A percentile compares a stretch with the other conserved stretches of the same genome.
Evolutionary conservation across 306 rosid species (phyloP).

Genomic region (Sechiopsis laciniata): DNA sequence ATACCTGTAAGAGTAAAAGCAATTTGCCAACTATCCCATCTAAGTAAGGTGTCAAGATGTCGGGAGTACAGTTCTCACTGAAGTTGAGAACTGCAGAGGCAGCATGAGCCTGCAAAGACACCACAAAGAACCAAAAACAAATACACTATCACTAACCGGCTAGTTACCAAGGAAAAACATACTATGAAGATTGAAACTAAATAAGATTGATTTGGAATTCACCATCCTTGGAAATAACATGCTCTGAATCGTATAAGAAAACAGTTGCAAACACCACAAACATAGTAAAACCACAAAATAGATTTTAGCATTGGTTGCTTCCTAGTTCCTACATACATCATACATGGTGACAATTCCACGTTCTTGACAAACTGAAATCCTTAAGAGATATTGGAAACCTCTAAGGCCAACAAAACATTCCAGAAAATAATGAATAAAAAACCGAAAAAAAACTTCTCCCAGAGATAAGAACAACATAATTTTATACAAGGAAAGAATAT

Average conservation of each 20-base stretch:
- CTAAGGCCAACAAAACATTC: neutral
- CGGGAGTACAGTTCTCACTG: slow-evolving; percentile 97
- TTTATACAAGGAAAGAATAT: neutral
- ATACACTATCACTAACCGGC: neutral
- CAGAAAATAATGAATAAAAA: neutral
- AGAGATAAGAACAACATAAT: too few relatives aligned
- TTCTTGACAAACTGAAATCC: neutral
- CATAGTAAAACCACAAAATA: neutral
- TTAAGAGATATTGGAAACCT: neutral
- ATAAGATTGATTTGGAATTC: neutral
- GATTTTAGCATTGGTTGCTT: neutral
- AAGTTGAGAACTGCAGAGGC: slow-evolving; percentile 98
- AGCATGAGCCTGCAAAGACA: slow-evolving; percentile 78
- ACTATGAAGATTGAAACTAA: neutral
- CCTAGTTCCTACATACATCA: neutral
- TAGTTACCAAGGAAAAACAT: neutral
- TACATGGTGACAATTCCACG: too few relatives aligned
- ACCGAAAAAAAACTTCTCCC: neutral
- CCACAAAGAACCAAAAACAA: slow-evolving; percentile 13
- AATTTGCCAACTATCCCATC: slow-evolving; percentile 87
- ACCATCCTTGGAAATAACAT: slow-evolving; percentile 1
- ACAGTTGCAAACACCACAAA: neutral
- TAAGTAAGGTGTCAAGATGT: slow-evolving; percentile 75
- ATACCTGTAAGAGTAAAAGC: slow-evolving; percentile 92
- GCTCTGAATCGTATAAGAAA: neutral